phyloP scores from a whole-genome alignment of 441 rosid genomes.

The Caryocar brasiliense region DNA sequence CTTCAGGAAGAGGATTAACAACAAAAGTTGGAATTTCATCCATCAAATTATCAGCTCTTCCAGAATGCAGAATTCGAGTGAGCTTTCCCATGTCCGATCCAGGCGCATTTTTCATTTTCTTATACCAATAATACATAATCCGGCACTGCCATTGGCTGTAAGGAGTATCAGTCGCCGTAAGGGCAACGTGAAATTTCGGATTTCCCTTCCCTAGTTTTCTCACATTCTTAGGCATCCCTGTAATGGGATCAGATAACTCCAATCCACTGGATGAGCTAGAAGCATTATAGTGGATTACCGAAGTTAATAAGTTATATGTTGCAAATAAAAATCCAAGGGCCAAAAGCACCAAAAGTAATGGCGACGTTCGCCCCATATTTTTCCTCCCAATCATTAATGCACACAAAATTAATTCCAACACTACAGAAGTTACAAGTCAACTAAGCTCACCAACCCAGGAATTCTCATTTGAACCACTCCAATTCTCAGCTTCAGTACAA shows the following conservation, averaged over 20 bases:
- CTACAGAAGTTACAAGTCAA: conserved; percentile 10
- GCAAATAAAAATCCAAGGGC: conserved; percentile 46
- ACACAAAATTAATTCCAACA: conserved; percentile 7
- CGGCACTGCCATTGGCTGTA: conserved; percentile 83
- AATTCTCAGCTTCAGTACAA: conserved; percentile 9
- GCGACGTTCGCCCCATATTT: conserved; percentile 36
- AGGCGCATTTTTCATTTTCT: conserved; percentile 47
- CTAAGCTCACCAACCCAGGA: neutral
- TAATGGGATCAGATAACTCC: conserved; percentile 23
- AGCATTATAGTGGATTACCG: conserved; percentile 24
- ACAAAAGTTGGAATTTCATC: conserved; percentile 62
- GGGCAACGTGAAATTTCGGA: conserved; percentile 48
- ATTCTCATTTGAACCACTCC: neutral
- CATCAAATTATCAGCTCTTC: conserved; percentile 58
- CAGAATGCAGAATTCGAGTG: conserved; percentile 73
- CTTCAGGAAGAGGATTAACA: conserved; percentile 71
- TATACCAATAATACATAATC: conserved; percentile 71
- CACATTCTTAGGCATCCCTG: conserved; percentile 12
- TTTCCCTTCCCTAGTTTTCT: conserved; percentile 12
- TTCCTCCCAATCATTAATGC: conserved; percentile 34
- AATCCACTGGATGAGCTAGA: conserved; percentile 15
- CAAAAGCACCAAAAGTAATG: conserved; percentile 37
- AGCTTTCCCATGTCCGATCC: conserved; percentile 77
- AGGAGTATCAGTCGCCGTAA: conserved; percentile 57
- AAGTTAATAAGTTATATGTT: conserved; percentile 43